Conservation (phyloP, 2,329 filamentous ascomycete species). For the Xylariales sp. region DNA sequence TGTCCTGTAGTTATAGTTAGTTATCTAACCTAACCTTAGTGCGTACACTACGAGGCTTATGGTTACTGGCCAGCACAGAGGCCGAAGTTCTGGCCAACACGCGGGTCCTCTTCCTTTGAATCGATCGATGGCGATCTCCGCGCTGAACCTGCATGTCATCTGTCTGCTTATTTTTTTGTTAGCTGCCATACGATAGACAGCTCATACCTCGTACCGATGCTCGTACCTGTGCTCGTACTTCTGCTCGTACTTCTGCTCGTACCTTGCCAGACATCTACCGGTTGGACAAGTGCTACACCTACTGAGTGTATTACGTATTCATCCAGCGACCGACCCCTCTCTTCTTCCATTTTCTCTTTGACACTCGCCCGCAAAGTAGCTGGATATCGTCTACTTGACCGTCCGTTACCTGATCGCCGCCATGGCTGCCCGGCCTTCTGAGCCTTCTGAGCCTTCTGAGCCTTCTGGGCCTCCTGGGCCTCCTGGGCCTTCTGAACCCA, state of each 20-base stretch:
- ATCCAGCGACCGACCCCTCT: background rate
- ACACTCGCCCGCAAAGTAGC: background rate
- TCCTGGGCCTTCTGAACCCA: constrained; percentile 12
- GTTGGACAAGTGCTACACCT: constrained; percentile 6
- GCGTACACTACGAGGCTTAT: background rate
- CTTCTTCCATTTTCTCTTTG: background rate
- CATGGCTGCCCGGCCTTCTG: constrained; percentile 3
- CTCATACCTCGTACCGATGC: background rate
- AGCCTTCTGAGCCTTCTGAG: no score
- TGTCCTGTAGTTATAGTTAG: no score
- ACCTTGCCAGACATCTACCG: background rate
- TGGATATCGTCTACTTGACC: background rate
- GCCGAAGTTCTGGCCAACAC: background rate
- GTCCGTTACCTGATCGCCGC: background rate
- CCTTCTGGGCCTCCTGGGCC: background rate
- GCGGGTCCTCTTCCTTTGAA: background rate
- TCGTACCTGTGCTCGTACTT: no score
- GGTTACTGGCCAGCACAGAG: constrained; percentile 6
- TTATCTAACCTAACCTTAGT: no score
- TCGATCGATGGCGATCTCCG: constrained; percentile 21
- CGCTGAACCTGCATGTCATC: constrained; percentile 27
- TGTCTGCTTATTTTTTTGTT: constrained; percentile 15
- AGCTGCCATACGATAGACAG: no score
- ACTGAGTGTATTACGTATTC: constrained; percentile 10
- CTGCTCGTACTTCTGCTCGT: background rate